Conservation (phyloP, 169 alveolate species). For the Plasmodium billcollinsi region DNA sequence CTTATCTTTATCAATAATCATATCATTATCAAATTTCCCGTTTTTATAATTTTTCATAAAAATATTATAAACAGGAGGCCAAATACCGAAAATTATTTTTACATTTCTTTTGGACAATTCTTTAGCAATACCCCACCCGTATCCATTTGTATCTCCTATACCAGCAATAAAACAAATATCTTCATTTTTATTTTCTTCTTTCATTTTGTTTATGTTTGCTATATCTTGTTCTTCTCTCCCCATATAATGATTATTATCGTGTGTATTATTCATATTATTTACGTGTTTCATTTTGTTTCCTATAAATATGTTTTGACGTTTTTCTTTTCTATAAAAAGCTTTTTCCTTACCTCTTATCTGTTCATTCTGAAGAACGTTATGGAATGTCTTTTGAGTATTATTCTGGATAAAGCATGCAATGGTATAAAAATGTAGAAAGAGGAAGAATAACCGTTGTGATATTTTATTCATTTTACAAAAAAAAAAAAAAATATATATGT, state of each 20-base stretch:
- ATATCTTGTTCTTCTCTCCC: background rate
- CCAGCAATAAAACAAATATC: conserved; percentile 79
- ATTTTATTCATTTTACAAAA: background rate
- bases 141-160: conserved; percentile 83
- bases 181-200: background rate
- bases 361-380: background rate
- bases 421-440: background rate
- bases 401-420: conserved; percentile 6
- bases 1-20: conserved; percentile 37
- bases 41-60: conserved; percentile 73
- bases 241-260: background rate
- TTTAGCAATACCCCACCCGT: conserved; percentile 84
- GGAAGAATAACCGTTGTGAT: background rate
- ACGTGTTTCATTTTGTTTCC: background rate
- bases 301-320: conserved; percentile 8
- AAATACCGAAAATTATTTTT: conserved; percentile 76
- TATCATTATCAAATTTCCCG: conserved; percentile 77
- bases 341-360: background rate
- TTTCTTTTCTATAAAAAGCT: background rate
- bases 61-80: conserved; percentile 82
- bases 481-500: background rate
- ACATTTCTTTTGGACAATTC: conserved; percentile 82
- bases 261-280: background rate
- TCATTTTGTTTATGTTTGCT: background rate
- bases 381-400: background rate